phyloP scores from a whole-genome alignment of 768 basidiomycete genomes.

The Pleurotus giganteus region DNA sequence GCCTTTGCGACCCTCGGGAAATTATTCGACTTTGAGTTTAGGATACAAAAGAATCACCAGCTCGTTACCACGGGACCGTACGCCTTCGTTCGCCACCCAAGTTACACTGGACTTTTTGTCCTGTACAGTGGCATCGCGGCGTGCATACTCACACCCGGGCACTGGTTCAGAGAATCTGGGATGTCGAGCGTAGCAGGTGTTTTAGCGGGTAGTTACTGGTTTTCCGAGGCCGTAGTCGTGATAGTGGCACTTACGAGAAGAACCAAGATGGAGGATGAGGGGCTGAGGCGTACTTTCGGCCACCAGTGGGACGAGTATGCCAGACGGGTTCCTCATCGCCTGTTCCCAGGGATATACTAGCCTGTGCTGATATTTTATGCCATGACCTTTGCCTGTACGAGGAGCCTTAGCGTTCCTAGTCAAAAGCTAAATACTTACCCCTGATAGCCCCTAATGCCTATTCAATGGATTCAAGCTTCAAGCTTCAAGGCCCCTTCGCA shows the following conservation, averaged over 20 bases:
- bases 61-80: constrained; percentile 31
- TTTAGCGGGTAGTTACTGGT: not conserved
- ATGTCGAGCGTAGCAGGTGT: not conserved
- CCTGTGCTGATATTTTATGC: no score
- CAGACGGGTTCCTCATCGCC: constrained; percentile 23
- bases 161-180: constrained; percentile 12
- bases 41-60: constrained; percentile 5
- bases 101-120: constrained; percentile 17
- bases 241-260: constrained; percentile 8
- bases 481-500: no score
- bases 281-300: constrained; percentile 34
- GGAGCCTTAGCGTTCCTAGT: no score
- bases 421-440: no score
- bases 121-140: not conserved
- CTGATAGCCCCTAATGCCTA: no score
- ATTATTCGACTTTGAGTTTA: constrained; percentile 14
- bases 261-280: constrained; percentile 26
- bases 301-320: constrained; percentile 35
- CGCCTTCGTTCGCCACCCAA: constrained; percentile 33
- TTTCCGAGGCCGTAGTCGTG: not conserved
- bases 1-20: constrained; percentile 4
- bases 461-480: no score
- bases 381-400: no score
- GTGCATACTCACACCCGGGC: constrained; percentile 6
- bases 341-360: not conserved